These are phyloP conservation scores for Pezicula carpinea DNA, from an alignment of 2,329 filamentous ascomycete species.

Conservation along the genomic window DNA sequence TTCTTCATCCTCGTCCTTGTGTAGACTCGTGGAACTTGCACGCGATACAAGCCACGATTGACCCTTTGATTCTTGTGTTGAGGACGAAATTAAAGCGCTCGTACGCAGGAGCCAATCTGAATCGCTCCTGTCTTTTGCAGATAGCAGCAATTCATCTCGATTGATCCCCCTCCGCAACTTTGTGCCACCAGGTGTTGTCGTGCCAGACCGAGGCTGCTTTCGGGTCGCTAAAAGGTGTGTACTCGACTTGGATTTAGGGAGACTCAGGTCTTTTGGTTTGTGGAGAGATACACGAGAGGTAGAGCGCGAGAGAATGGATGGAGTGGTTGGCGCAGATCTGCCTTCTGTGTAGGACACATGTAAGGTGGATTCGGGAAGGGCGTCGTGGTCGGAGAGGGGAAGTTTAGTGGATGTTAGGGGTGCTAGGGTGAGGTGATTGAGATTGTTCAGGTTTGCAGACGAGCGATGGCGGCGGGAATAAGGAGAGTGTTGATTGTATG, in stretches of 20 bases:
- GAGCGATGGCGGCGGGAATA: constrained; percentile 55
- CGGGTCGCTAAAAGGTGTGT: constrained; percentile 41
- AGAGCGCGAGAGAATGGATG: constrained; percentile 55
- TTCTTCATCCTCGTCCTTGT: constrained; percentile 48
- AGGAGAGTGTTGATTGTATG: constrained; percentile 56
- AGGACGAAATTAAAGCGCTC: constrained; percentile 56
- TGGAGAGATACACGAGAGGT: constrained; percentile 45
- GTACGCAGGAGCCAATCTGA: constrained; percentile 63
- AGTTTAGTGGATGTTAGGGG: constrained; percentile 55
- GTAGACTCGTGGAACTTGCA: constrained; percentile 59
- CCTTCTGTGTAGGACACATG: constrained; percentile 54
- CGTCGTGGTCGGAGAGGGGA: constrained; percentile 50
- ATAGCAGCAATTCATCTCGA: constrained; percentile 23
- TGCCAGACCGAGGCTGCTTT: constrained; percentile 22
- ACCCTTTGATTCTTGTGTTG: constrained; percentile 62
- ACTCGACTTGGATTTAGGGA: constrained; percentile 60
- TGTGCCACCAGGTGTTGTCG: constrained; percentile 19
- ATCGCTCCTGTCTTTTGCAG: constrained; percentile 37
- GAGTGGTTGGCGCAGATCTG: constrained; percentile 60
- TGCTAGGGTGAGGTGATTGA: constrained; percentile 58
- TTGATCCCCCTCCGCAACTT: constrained; percentile 16
- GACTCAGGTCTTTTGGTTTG: constrained; percentile 22
- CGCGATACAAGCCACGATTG: constrained; percentile 65
- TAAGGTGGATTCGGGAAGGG: constrained; percentile 31
- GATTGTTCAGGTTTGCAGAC: constrained; percentile 52